Percentiles rank a stretch among this genome's conserved stretches.
These are phyloP conservation scores for Stylosanthes scabra DNA, from an alignment of 331 rosid genomes.

Conservation along the genomic window DNA sequence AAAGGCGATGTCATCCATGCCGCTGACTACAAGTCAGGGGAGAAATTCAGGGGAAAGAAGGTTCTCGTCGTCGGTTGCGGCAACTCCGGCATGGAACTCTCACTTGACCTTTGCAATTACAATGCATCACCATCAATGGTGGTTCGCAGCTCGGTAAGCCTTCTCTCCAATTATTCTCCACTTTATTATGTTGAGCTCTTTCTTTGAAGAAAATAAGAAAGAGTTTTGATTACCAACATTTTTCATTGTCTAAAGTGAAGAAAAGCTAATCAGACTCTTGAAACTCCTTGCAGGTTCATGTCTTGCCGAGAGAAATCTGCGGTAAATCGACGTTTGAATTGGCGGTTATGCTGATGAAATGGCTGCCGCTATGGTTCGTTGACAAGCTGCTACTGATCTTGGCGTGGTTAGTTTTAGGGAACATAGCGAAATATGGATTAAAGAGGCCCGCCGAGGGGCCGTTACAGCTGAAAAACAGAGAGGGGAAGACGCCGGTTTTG, in stretches of 20 bases:
- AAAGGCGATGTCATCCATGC: slow-evolving; percentile 76
- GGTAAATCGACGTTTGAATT: slow-evolving; percentile 88
- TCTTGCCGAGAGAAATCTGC: slow-evolving; percentile 75
- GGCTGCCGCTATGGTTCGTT: slow-evolving; percentile 89
- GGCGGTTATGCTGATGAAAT: slow-evolving; percentile 76
- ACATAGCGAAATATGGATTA: slow-evolving; percentile 67
- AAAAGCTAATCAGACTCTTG: too few species aligned
- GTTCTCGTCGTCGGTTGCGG: slow-evolving; percentile 96
- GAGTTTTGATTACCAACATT: too few species aligned
- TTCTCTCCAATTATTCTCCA: too few species aligned
- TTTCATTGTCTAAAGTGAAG: too few species aligned
- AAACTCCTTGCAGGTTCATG: slow-evolving; percentile 68
- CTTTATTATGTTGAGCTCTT: too few species aligned
- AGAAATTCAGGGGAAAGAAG: slow-evolving; percentile 76
- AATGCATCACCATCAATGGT: slow-evolving; percentile 87
- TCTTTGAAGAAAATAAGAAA: too few species aligned
- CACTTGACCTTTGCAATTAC: slow-evolving; percentile 91
- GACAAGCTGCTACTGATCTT: slow-evolving; percentile 70
- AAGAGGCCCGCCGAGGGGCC: slow-evolving; percentile 86
- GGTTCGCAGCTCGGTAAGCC: slow-evolving; percentile 79
- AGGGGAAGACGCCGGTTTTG: slow-evolving; percentile 93
- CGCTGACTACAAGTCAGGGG: slow-evolving; percentile 84
- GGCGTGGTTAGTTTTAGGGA: slow-evolving; percentile 85
- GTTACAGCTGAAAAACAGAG: slow-evolving; percentile 67
- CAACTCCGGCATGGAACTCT: slow-evolving; percentile 96